Evolutionary conservation across 176 grass and related monocot species (phyloP).

Genomic region (Puya raimondii): DNA sequence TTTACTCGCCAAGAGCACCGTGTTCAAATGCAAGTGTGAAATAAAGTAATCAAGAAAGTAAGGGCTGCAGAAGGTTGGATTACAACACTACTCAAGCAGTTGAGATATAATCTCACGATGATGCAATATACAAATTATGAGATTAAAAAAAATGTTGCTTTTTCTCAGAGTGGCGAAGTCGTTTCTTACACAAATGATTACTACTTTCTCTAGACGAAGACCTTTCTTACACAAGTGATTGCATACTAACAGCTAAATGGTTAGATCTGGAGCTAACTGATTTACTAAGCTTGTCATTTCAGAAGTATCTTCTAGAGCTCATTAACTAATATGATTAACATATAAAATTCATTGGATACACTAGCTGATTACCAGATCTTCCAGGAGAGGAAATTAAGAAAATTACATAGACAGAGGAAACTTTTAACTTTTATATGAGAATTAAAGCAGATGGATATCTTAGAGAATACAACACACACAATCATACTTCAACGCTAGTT

Average conservation of each 20-base stretch:
- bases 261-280: neutral
- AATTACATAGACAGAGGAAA: too few relatives aligned
- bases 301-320: neutral
- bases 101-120: neutral
- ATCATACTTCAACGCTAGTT: too few relatives aligned
- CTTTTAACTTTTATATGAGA: too few relatives aligned
- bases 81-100: too few relatives aligned
- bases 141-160: neutral
- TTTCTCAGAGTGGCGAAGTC: too few relatives aligned
- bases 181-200: too few relatives aligned
- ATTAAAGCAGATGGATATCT: too few relatives aligned
- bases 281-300: neutral
- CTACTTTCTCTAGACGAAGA: too few relatives aligned
- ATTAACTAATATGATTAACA: neutral
- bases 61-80: too few relatives aligned
- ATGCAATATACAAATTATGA: neutral
- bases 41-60: neutral
- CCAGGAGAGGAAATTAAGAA: too few relatives aligned
- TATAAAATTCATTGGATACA: neutral
- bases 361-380: neutral
- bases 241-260: neutral
- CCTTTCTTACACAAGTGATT: too few relatives aligned
- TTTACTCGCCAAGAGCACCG: neutral
- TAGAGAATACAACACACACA: too few relatives aligned
- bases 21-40: neutral